Conservation (phyloP, 805 yeast species). For the Citeromyces nyonsensis region DNA sequence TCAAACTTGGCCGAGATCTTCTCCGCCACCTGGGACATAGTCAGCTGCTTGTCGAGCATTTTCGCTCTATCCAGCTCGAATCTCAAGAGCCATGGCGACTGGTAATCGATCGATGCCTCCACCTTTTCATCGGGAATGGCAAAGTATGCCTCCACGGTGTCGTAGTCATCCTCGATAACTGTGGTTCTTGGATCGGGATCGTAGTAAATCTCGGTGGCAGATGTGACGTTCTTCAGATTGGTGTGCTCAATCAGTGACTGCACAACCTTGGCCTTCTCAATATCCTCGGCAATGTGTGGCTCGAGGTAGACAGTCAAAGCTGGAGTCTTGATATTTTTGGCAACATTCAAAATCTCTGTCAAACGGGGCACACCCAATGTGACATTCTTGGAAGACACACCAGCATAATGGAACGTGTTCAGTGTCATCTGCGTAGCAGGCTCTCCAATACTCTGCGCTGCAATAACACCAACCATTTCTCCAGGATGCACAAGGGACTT, state of each 20-base stretch:
- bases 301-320: conserved; percentile 88
- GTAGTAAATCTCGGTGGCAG: conserved; percentile 93
- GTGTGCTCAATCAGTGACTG: conserved; percentile 98
- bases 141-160: conserved; percentile 93
- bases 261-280: conserved; percentile 85
- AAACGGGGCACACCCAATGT: conserved; percentile 96
- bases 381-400: conserved; percentile 93
- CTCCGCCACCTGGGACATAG: conserved; percentile 97
- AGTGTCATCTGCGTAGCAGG: conserved; percentile 98
- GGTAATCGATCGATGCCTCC: conserved; percentile 84
- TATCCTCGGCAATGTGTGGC: conserved; percentile 68
- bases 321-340: conserved; percentile 99
- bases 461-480: conserved; percentile 96
- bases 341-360: conserved; percentile 95
- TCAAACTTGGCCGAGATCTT: conserved; percentile 86
- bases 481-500: conserved; percentile 90
- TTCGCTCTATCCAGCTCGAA: conserved; percentile 95
- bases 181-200: conserved; percentile 98
- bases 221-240: conserved; percentile 83
- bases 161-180: conserved; percentile 92
- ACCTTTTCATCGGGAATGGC: conserved; percentile 97
- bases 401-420: conserved; percentile 95
- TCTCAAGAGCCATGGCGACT: conserved; percentile 96
- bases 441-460: conserved; percentile 96
- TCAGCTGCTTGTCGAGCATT: conserved; percentile 94